Base-by-base conservation (phyloP, 768 basidiomycete species). In the Phlebiopsis gigantea region DNA sequence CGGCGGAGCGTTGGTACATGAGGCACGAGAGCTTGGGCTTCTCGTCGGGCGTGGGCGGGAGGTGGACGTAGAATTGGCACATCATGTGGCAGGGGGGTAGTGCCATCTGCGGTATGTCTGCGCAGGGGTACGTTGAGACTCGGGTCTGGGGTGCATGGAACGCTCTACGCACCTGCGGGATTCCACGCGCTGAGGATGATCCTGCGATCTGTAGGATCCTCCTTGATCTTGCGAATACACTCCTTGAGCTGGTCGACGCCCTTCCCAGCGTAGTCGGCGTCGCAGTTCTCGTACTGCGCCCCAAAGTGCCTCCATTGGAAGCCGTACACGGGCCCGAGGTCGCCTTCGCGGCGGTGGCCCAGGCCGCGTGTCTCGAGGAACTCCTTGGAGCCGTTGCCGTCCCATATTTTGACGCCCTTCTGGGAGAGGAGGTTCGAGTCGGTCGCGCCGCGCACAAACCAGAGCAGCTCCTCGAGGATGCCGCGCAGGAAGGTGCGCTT, bases 151-250 rank as follows among this genome's bases (percentile, higher is more conserved):
- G 9, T 52, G 7, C 49, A 39, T 15, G 19, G 5, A 8, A n/a
- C 12, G 3, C 4, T 39, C 3, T 39, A 71, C 80, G 57, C 60
- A 94, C 97, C 97, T 69, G 88, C 91, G 0, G 96, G 96, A 67
- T 98, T 99, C 97, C 97, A 99, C 21, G 97, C 96, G 66, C 88
- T 93, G 43, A 98, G 72, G 41, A 98, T 91, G 62, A 99, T 98
- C 22, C 96, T 78, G 30, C 96, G 79, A 75, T 98, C 94, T 1
- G 90, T 96, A 1, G 95, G 97, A 65, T 92, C 84, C 61, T 93
- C 79, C 73, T 83, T 91, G 71, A 98, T 98, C 75, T 97, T 97
- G 61, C 79, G 74, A 42, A 98, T 90, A 63, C 91, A 91, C 65
- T 96, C 90, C 49, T 77, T 72, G 46, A 98, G 75, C 75, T 99